Conservation (phyloP, 2,329 filamentous ascomycete genomes). For the Exophiala sp. region DNA sequence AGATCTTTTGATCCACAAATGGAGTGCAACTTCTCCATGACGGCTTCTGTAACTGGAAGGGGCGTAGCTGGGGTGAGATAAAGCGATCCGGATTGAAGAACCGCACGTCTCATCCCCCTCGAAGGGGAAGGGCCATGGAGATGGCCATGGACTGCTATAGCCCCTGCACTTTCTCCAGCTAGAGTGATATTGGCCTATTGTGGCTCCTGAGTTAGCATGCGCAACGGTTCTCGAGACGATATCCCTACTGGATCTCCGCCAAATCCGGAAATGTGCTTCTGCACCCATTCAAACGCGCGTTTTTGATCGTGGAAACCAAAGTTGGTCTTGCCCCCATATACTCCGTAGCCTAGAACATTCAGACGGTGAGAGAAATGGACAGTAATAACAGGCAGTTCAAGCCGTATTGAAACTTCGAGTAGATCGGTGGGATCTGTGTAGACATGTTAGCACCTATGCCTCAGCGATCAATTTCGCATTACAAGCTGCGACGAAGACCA, state of each 20-base stretch:
- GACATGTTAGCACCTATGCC: no score
- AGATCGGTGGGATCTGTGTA: background rate
- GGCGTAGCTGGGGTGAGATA: background rate
- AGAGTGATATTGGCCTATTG: background rate
- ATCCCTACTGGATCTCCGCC: slow-evolving; percentile 39
- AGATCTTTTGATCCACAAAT: background rate
- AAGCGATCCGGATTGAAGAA: background rate
- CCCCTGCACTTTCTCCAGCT: background rate
- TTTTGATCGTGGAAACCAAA: slow-evolving; percentile 36
- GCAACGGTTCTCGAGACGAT: no score
- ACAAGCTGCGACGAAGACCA: no score
- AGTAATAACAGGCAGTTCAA: background rate
- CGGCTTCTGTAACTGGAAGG: background rate
- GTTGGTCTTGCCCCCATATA: background rate
- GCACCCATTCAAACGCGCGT: slow-evolving; percentile 39
- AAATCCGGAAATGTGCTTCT: slow-evolving; percentile 38
- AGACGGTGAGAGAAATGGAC: background rate
- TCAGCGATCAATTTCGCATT: no score
- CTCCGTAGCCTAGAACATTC: background rate
- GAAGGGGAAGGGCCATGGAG: background rate
- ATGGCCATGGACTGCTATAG: background rate
- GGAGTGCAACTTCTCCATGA: background rate
- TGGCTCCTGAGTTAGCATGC: no score
- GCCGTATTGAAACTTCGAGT: background rate
- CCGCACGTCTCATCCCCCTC: background rate